Evolutionary conservation across 169 alveolate genomes (phyloP).

Genomic region (Cryptosporidium muris): DNA sequence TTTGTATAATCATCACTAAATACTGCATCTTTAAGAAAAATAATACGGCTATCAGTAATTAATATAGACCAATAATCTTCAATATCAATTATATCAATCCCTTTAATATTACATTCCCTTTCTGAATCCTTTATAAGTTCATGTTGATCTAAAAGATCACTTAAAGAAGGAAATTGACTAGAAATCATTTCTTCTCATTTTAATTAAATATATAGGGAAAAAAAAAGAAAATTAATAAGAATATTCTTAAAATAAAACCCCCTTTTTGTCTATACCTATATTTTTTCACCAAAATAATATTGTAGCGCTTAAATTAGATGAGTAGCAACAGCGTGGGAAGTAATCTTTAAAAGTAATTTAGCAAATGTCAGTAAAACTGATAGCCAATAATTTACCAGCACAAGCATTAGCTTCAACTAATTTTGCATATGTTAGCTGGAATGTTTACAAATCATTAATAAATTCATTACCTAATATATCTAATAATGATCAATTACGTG

Average conservation of each 20-base stretch:
- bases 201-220: not conserved
- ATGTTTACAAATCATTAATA: slow-evolving; percentile 65
- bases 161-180: not conserved
- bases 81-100: not conserved
- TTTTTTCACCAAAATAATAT: slow-evolving; percentile 3
- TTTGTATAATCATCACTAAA: not conserved
- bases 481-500: slow-evolving; percentile 53
- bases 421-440: slow-evolving; percentile 72
- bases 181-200: not conserved
- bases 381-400: slow-evolving; percentile 75
- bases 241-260: not conserved
- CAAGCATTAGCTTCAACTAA: slow-evolving; percentile 76
- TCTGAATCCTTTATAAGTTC: slow-evolving; percentile 30
- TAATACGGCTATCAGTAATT: slow-evolving; percentile 24
- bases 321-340: not conserved
- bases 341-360: not conserved
- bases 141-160: slow-evolving; percentile 1
- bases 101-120: slow-evolving; percentile 8
- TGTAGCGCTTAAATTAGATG: not conserved
- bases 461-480: slow-evolving; percentile 11
- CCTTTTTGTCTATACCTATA: not conserved
- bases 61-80: slow-evolving; percentile 15
- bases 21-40: slow-evolving; percentile 2
- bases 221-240: not conserved
- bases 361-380: slow-evolving; percentile 31